Evolutionary conservation across 441 rosid species (phyloP), one percentile per base, ranked within the genome.

Genomic region (Capsella rubella): DNA sequence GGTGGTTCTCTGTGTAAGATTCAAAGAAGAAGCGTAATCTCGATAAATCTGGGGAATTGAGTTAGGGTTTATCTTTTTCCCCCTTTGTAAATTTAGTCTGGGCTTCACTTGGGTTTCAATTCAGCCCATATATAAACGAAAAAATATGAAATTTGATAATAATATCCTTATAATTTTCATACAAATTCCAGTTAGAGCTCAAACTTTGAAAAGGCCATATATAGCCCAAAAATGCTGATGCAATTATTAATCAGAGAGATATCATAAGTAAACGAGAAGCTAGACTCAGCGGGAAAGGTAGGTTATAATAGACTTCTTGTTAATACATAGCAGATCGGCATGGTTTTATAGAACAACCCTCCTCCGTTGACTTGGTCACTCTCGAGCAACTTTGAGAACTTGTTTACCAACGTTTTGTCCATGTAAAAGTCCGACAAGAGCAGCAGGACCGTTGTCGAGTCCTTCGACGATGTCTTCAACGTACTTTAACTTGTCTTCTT

Each of bases 381-480:
- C 79, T 4, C 2, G 6, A 46, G 81, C 70, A 50, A 84, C 69
- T 1, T 51, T 63, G 11, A 82, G 76, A 6, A 84, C 49, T 64
- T 80, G 79, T 57, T 82, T 82, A 2, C 84, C 83, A 13, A 76
- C 12, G 54, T 64, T 80, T 13, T 59, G 72, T 50, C 84, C 87
- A 4, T 16, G 16, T 50, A 80, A 72, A 14, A 76, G 79, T 2
- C 86, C 79, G 1, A 64, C 69, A 18, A 82, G 69, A 32, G 86
- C 84, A n/a, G 74, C 69, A 1, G 85, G 82, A 34, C 72, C 80
- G 1, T 56, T 73, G 39, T 74, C 83, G 1, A 82, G 80, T 3
- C 85, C 87, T 45, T 80, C 80, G 2, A 40, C 82, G 11, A 73
- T 53, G 72, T 82, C 84, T 64, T 84, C 83, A 3, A 74, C 39